Evolutionary conservation across 2,329 filamentous ascomycete species (phyloP).

Genomic region (Triangularia verruculosa): DNA sequence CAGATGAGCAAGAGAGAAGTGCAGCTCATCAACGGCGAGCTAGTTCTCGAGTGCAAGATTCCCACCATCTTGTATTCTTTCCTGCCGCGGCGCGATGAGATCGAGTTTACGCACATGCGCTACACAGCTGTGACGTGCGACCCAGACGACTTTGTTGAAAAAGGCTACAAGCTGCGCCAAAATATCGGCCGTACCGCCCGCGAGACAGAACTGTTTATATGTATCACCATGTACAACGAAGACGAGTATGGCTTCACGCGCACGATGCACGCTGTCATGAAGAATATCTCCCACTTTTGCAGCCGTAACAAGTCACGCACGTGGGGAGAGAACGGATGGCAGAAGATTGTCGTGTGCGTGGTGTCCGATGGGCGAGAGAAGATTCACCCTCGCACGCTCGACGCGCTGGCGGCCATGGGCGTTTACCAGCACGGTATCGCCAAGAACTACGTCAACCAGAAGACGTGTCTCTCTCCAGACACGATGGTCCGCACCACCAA

Average conservation of each 20-base stretch:
- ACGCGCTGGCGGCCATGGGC: conserved; percentile 92
- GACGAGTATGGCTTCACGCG: conserved; percentile 94
- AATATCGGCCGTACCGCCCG: conserved; percentile 78
- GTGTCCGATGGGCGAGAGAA: conserved; percentile 88
- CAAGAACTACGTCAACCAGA: conserved; percentile 96
- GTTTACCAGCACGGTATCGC: conserved; percentile 98
- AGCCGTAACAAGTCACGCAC: conserved; percentile 86
- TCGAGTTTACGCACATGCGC: conserved; percentile 98
- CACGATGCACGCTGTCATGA: conserved; percentile 98
- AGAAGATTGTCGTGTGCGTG: conserved; percentile 98
- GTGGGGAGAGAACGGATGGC: conserved; percentile 96
- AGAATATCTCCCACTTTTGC: conserved; percentile 97
- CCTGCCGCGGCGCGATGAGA: conserved; percentile 83
- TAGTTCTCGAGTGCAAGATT: conserved; percentile 98
- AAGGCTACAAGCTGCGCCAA: conserved; percentile 90
- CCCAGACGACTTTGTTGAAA: conserved; percentile 85
- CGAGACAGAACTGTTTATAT: conserved; percentile 95
- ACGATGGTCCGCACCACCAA: no score
- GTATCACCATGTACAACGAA: conserved; percentile 99
- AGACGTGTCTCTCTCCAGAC: no score
- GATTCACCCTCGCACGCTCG: conserved; percentile 88
- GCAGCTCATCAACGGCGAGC: conserved; percentile 92
- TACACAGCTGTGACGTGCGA: conserved; percentile 99
- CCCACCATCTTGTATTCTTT: conserved; percentile 98
- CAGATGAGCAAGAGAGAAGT: conserved; percentile 94